Conservation (phyloP, 1,139 yeast species). For the Candida sp. region DNA sequence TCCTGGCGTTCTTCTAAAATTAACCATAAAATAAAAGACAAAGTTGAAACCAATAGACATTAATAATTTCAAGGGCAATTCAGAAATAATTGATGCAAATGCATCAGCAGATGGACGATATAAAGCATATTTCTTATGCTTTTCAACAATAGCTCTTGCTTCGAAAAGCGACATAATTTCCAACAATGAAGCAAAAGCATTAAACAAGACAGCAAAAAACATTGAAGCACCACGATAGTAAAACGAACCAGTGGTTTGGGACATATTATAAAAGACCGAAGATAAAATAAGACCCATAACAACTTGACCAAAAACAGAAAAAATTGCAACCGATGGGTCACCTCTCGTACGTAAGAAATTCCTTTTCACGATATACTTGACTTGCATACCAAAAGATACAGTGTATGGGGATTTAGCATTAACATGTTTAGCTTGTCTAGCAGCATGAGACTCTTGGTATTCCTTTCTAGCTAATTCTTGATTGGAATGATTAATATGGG, state of each 20-base stretch:
- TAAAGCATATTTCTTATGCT: slow-evolving; percentile 61
- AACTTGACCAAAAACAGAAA: slow-evolving; percentile 22
- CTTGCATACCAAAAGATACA: slow-evolving; percentile 32
- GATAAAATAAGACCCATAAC: slow-evolving; percentile 33
- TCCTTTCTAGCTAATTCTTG: slow-evolving; percentile 5
- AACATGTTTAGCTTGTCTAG: slow-evolving; percentile 24
- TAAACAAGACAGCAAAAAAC: slow-evolving; percentile 55
- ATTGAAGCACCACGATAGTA: slow-evolving; percentile 56
- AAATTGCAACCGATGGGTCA: slow-evolving; percentile 27
- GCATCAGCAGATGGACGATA: slow-evolving; percentile 71
- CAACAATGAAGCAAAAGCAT: slow-evolving; percentile 55
- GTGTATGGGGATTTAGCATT: slow-evolving; percentile 27
- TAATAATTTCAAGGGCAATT: slow-evolving; percentile 51
- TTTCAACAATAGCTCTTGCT: slow-evolving; percentile 56
- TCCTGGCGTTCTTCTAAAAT: slow-evolving; percentile 57
- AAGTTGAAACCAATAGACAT: slow-evolving; percentile 44
- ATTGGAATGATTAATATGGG: slow-evolving; percentile 8
- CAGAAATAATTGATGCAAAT: slow-evolving; percentile 54
- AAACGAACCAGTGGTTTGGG: slow-evolving; percentile 46
- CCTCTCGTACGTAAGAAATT: slow-evolving; percentile 24
- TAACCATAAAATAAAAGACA: slow-evolving; percentile 55
- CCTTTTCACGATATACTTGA: slow-evolving; percentile 23
- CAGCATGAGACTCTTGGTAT: slow-evolving; percentile 21
- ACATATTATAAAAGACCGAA: slow-evolving; percentile 53
- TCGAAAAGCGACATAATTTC: slow-evolving; percentile 56